phyloP scores from a whole-genome alignment of 2,329 filamentous ascomycete species.

The Pseudocercospora musae region DNA sequence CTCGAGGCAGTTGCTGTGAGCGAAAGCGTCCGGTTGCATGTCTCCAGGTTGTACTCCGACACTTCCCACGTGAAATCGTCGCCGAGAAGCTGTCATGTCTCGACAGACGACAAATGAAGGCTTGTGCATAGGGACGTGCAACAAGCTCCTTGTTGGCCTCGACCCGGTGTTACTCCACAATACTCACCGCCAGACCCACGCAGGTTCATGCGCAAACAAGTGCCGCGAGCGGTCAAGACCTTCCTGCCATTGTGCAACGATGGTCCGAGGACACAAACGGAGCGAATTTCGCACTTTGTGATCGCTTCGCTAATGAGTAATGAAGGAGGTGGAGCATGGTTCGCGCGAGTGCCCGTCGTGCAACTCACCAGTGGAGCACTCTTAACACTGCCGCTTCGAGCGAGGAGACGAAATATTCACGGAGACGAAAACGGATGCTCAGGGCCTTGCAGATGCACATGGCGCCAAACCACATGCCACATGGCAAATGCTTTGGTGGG shows the following conservation, averaged over 20 bases:
- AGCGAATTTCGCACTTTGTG: not conserved
- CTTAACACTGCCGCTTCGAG: not conserved
- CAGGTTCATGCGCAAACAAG: not conserved
- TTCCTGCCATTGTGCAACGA: not conserved
- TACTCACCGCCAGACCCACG: not conserved
- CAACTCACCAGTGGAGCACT: not conserved
- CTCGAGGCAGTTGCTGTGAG: not conserved
- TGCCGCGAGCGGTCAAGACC: not conserved
- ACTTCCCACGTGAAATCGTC: not conserved
- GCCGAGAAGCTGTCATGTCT: constrained; percentile 4
- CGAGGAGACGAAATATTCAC: not conserved
- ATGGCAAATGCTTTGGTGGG: not conserved
- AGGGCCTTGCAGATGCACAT: not conserved
- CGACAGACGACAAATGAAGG: not conserved
- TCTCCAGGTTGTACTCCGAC: not conserved
- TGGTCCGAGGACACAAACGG: not conserved
- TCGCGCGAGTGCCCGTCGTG: not conserved
- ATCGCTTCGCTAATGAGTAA: not conserved
- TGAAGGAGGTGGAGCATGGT: not conserved
- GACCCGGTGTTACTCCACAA: not conserved
- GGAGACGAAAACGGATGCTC: not conserved
- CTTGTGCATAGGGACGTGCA: not conserved
- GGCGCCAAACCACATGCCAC: not conserved
- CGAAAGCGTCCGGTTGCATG: not conserved
- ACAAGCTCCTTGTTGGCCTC: not conserved